These are phyloP conservation scores for Panaeolus cyanescens DNA, from an alignment of 768 basidiomycete species.

Conservation along the genomic window DNA sequence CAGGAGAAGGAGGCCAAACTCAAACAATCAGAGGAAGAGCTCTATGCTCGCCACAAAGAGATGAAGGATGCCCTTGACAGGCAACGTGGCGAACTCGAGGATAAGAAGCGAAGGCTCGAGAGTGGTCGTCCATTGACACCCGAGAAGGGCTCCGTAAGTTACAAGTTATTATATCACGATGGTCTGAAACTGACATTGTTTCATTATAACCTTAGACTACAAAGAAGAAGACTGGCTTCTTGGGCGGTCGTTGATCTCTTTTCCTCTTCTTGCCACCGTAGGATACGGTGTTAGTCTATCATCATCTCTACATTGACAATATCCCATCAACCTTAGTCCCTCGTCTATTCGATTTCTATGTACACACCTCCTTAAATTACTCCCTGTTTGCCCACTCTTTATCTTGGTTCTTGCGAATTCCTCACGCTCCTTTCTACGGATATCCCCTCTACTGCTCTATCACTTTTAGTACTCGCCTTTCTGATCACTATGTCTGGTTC, in stretches of 20 bases:
- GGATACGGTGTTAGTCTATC: constrained; percentile 27
- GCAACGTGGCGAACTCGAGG: constrained; percentile 93
- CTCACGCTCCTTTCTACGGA: constrained; percentile 62
- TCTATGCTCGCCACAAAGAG: constrained; percentile 97
- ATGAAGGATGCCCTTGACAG: constrained; percentile 99
- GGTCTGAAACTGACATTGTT: constrained; percentile 12
- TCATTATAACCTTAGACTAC: constrained; percentile 43
- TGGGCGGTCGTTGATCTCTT: constrained; percentile 52
- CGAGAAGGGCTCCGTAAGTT: constrained; percentile 83
- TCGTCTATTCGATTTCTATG: constrained; percentile 31
- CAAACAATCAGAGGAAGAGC: constrained; percentile 98
- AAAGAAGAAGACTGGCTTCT: constrained; percentile 72
- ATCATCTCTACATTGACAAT: constrained; percentile 28
- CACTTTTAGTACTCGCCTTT: constrained; percentile 49
- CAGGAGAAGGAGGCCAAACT: constrained; percentile 99
- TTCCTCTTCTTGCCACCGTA: constrained; percentile 23
- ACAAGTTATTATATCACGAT: constrained; percentile 12
- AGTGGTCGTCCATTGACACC: constrained; percentile 93
- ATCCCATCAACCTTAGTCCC: constrained; percentile 23
- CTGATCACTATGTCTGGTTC: constrained; percentile 44
- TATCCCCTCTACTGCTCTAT: constrained; percentile 51
- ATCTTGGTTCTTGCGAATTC: constrained; percentile 57
- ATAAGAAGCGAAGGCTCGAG: constrained; percentile 97
- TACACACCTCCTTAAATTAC: constrained; percentile 41
- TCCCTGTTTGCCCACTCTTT: constrained; percentile 37